These are phyloP conservation scores for Malus asiatica DNA, from an alignment of 306 rosid species.

Conservation along the genomic window DNA sequence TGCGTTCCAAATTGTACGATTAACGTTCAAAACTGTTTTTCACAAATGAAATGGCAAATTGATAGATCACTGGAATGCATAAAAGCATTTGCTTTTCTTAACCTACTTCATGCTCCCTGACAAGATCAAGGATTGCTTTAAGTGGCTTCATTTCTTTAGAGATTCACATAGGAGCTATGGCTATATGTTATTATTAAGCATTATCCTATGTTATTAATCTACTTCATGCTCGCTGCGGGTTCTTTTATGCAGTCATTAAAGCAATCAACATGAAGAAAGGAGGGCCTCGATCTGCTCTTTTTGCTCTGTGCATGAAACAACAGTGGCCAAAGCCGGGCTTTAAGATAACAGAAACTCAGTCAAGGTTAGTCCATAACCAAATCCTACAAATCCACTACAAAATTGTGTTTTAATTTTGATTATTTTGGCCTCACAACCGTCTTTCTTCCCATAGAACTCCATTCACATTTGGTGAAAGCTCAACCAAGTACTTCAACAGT, in stretches of 20 bases:
- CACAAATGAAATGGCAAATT: background rate
- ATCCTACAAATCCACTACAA: background rate
- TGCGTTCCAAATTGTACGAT: background rate
- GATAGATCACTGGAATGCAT: background rate
- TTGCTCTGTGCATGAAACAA: slow-evolving; percentile 54
- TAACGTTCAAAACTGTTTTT: background rate
- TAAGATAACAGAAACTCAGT: slow-evolving; percentile 45
- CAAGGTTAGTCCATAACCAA: slow-evolving; percentile 39
- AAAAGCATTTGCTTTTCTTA: background rate
- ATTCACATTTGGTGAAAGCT: slow-evolving; percentile 39
- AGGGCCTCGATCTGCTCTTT: slow-evolving; percentile 68
- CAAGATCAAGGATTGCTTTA: background rate
- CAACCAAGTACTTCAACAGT: slow-evolving; percentile 45
- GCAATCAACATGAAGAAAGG: slow-evolving; percentile 69
- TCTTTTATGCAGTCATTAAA: slow-evolving; percentile 31
- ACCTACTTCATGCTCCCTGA: background rate
- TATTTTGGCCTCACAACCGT: slow-evolving; percentile 2
- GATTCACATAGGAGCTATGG: background rate
- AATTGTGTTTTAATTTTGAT: background rate
- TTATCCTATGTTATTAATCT: background rate
- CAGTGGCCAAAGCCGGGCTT: slow-evolving; percentile 79
- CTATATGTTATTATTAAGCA: background rate
- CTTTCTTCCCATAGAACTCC: slow-evolving; percentile 29
- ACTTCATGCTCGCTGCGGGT: background rate
- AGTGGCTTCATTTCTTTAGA: background rate